A percentile compares a stretch with the other conserved stretches of the same genome.
phyloP scores from a whole-genome alignment of 164 flowering plant species.

The Dillenia suffruticosa region DNA sequence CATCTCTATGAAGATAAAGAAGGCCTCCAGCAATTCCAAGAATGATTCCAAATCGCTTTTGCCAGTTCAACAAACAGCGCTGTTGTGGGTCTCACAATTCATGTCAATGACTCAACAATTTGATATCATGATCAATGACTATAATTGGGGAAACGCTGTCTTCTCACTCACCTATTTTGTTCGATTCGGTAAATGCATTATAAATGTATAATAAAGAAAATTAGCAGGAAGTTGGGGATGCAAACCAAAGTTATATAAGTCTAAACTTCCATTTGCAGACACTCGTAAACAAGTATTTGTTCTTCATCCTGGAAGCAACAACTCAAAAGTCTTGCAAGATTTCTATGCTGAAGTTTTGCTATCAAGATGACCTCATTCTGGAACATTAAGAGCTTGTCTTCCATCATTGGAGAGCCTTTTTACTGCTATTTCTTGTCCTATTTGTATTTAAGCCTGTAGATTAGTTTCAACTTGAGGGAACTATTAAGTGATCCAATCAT shows the following conservation, averaged over 20 bases:
- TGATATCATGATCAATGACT: too few species aligned
- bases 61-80: slow-evolving; percentile 27
- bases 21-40: slow-evolving; percentile 40
- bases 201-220: neutral
- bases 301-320: slow-evolving; percentile 35
- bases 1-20: slow-evolving; percentile 47
- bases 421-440: slow-evolving; percentile 33
- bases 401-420: slow-evolving; percentile 34
- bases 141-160: too few species aligned
- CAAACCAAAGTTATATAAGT: slow-evolving; percentile 36
- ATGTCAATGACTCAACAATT: neutral
- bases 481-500: too few species aligned
- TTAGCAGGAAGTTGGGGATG: neutral
- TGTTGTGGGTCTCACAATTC: slow-evolving; percentile 25
- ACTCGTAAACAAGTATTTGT: slow-evolving; percentile 41
- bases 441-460: slow-evolving; percentile 10
- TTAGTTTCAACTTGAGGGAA: too few species aligned
- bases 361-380: slow-evolving; percentile 33
- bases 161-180: too few species aligned
- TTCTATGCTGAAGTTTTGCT: slow-evolving; percentile 43
- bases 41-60: slow-evolving; percentile 27
- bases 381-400: slow-evolving; percentile 28
- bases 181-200: too few species aligned
- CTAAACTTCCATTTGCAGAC: slow-evolving; percentile 45
- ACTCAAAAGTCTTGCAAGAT: slow-evolving; percentile 40